phyloP scores from a whole-genome alignment of 805 yeast species.

The Nematodospora valgi region DNA sequence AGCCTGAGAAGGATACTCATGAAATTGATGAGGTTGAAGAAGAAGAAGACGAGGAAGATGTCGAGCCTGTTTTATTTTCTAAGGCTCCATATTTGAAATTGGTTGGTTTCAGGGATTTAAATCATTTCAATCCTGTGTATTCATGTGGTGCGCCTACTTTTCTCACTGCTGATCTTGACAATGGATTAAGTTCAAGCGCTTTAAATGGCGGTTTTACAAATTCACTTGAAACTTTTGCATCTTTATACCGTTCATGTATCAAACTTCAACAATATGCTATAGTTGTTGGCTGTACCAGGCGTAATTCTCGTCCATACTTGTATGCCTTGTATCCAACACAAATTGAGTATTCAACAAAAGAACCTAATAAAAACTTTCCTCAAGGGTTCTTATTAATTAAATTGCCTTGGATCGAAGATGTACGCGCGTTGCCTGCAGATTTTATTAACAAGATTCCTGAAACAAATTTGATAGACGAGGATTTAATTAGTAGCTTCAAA shows the following conservation, averaged over 20 bases:
- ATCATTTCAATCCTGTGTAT: conserved; percentile 47
- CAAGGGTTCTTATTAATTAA: conserved; percentile 71
- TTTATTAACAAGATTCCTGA: conserved; percentile 11
- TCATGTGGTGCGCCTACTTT: conserved; percentile 55
- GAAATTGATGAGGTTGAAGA: conserved; percentile 12
- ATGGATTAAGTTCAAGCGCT: conserved; percentile 25
- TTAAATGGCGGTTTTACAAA: conserved; percentile 47
- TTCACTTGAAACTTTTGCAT: conserved; percentile 63
- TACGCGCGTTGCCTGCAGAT: conserved; percentile 59
- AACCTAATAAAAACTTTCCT: conserved; percentile 34
- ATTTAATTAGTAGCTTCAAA: conserved; percentile 18
- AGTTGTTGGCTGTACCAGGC: conserved; percentile 65
- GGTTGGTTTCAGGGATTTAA: conserved; percentile 59
- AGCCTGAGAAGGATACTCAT: conserved; percentile 9
- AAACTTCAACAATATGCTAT: conserved; percentile 56
- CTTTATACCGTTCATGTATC: conserved; percentile 60
- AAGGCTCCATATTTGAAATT: conserved; percentile 54
- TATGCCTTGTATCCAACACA: conserved; percentile 59
- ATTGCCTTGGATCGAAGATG: conserved; percentile 73
- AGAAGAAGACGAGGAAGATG: conserved; percentile 14
- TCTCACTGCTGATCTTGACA: conserved; percentile 60
- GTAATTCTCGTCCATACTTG: conserved; percentile 51
- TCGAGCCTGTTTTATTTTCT: conserved; percentile 16
- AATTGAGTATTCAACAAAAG: conserved; percentile 16
- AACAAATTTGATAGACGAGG: conserved; percentile 11